Base-by-base conservation (phyloP, 192 early-diverging fungal genomes). In the Podila epigama region DNA sequence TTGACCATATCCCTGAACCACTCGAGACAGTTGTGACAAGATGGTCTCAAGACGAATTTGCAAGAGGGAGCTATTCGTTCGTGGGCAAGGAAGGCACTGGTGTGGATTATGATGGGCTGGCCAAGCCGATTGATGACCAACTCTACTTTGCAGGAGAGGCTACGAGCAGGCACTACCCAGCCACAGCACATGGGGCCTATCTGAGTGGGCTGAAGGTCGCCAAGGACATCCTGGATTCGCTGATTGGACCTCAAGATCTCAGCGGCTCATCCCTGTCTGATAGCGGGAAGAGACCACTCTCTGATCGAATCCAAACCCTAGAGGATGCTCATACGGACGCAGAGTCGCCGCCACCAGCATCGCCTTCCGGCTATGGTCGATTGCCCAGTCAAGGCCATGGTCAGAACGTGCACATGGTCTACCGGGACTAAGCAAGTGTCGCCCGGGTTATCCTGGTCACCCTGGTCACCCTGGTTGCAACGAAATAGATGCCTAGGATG, bases 61-160 rank as follows among this genome's bases (percentile, higher is more conserved):
- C 71, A 13, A 64, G 56, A n/a, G 71, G 71, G 12, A 75, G 71
- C 35, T 75, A 75, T 41, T 75, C 71, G 9, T 75, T 67, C 42
- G 71, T 75, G 4, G 71, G 59, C 6, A 61, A 44, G 54, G 60
- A 68, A 15, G 71, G 58, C n/a, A 60, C 58, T 6, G 71, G 71
- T 15, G 71, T 67, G n/a, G 71, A 75, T 27, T 75, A 75, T 39
- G 71, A 75, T 34, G 33, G 37, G 9, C 20, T 75, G 36, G 59
- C 65, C 16, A 67, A 63, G 37, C 52, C 71, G 3, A 53, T 75
- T 10, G 71, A 68, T 56, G 53, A 33, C 15, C 71, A 68, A 44
- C 58, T 75, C 22, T 75, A 75, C 41, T 75, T 75, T 68, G 71
- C 71, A 39, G 71, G 71, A 29, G 71, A 75, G 35, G 71, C 71